These are phyloP conservation scores for Vitis rupestris DNA, from an alignment of 164 flowering plant species.

Conservation along the genomic window DNA sequence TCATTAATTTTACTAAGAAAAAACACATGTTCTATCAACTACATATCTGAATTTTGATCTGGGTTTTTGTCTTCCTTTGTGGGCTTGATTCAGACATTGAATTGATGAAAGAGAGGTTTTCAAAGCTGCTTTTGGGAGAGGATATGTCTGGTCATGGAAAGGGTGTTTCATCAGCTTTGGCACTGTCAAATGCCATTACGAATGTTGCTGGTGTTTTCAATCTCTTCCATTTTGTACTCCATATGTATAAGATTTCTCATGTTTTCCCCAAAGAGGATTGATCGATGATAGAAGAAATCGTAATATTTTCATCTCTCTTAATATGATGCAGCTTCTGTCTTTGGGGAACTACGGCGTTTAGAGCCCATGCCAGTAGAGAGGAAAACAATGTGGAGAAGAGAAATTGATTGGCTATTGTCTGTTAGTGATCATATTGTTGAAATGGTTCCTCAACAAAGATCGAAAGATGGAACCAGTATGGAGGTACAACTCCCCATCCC, in stretches of 20 bases:
- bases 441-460: slow-evolving; percentile 55
- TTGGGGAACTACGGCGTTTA: slow-evolving; percentile 50
- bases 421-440: slow-evolving; percentile 64
- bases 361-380: slow-evolving; percentile 61
- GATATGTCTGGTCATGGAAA: slow-evolving; percentile 42
- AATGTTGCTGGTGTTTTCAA: slow-evolving; percentile 29
- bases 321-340: slow-evolving; percentile 52
- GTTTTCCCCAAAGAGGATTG: not conserved
- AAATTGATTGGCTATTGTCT: slow-evolving; percentile 53
- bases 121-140: slow-evolving; percentile 34
- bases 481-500: slow-evolving; percentile 32
- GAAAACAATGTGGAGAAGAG: slow-evolving; percentile 57
- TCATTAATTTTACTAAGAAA: too few species aligned
- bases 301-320: not conserved
- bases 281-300: too few species aligned
- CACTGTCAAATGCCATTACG: slow-evolving; percentile 36
- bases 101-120: slow-evolving; percentile 28
- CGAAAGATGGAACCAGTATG: slow-evolving; percentile 48
- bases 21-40: too few species aligned
- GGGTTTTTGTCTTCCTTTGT: not conserved
- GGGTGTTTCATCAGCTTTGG: slow-evolving; percentile 35
- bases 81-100: slow-evolving; percentile 14
- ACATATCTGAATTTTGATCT: not conserved
- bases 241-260: not conserved
- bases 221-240: too few species aligned